A percentile compares a stretch with the other conserved stretches of the same genome.
Conservation (phyloP, 495 filamentous ascomycete genomes). For the Xylaria palmicola region DNA sequence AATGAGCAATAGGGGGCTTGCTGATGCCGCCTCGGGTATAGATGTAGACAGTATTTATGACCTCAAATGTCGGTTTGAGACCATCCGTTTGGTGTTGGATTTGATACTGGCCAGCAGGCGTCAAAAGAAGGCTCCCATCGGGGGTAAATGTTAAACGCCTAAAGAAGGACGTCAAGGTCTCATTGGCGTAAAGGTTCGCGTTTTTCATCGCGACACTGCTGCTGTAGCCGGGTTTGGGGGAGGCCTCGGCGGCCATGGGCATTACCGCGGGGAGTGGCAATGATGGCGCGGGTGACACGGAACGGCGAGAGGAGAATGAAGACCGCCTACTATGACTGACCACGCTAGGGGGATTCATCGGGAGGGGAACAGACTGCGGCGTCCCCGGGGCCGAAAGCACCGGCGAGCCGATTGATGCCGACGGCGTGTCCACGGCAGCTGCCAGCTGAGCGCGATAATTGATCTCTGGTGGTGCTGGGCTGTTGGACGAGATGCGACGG, state of each 20-base stretch:
- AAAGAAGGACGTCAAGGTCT: slow-evolving; percentile 97
- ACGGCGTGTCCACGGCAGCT: slow-evolving; percentile 49
- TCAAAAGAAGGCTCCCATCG: slow-evolving; percentile 92
- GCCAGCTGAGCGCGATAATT: slow-evolving; percentile 56
- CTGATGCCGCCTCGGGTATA: slow-evolving; percentile 96
- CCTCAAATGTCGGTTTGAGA: slow-evolving; percentile 72
- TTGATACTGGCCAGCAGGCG: slow-evolving; percentile 94
- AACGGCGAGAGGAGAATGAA: slow-evolving; percentile 91
- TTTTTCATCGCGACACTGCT: slow-evolving; percentile 70
- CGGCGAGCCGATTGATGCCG: slow-evolving; percentile 71
- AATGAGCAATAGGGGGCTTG: slow-evolving; percentile 94
- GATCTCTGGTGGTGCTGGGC: slow-evolving; percentile 86
- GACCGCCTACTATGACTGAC: slow-evolving; percentile 90
- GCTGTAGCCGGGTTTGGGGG: slow-evolving; percentile 67
- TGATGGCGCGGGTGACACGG: slow-evolving; percentile 92
- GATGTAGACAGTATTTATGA: slow-evolving; percentile 97
- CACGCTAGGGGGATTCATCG: slow-evolving; percentile 92
- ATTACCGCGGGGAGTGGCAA: slow-evolving; percentile 95
- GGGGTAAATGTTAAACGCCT: slow-evolving; percentile 90
- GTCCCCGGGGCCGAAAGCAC: slow-evolving; percentile 93
- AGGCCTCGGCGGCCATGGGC: slow-evolving; percentile 72
- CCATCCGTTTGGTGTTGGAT: slow-evolving; percentile 70
- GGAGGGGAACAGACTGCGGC: slow-evolving; percentile 80
- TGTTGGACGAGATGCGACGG: slow-evolving; percentile 85
- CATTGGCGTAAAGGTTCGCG: slow-evolving; percentile 91